Base-by-base conservation (phyloP, 176 grass and related monocot genomes). In the Zoysia japonica region DNA sequence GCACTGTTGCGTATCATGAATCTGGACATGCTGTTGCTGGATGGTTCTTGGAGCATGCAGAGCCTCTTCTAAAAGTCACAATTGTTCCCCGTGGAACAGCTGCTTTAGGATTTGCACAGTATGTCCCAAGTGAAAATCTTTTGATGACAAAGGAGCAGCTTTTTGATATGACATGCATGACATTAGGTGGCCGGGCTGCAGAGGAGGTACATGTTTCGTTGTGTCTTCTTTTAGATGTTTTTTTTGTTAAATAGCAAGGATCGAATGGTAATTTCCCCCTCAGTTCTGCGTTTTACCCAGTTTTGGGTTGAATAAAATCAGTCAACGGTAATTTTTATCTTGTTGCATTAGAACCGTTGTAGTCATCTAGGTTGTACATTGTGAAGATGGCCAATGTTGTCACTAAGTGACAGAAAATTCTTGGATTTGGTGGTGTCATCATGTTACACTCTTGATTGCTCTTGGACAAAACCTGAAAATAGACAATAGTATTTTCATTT, bases 141-240 rank as follows among this genome's bases (percentile, higher is more conserved):
- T 75, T 99, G 65, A 94, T 95, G 92, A 99, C 96, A 67, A 99
- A 99, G 74, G 96, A 99, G 12, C 96, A 99, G 53, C 96, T 95
- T 78, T 91, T 99, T 46, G 96, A 99, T 74, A 90, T 99, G 96
- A 99, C 96, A 72, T 95, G 96, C 80, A 99, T 99, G 96, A 99
- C 96, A 72, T 89, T 99, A 71, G 96, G 96, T 77, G 96, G 92
- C 20, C 88, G 92, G 65, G 96, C 96, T 89, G 90, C 96, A 45
- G 96, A 99, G 71, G 86, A 99, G 96, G 96, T 99, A 91, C 15
- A 41, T 14, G 0, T 38, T 56, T 47, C 46, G 44, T 68, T 51
- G 11, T 7, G 0, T 75, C 8, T 12, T 75, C 35, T 47, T 74
- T 28, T 46, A 52, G 19, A 19, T n/a, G 20, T 76, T 39, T 17